Evolutionary conservation across 371 early-diverging fungal genomes (phyloP).

Genomic region (Mucor lusitanicus): DNA sequence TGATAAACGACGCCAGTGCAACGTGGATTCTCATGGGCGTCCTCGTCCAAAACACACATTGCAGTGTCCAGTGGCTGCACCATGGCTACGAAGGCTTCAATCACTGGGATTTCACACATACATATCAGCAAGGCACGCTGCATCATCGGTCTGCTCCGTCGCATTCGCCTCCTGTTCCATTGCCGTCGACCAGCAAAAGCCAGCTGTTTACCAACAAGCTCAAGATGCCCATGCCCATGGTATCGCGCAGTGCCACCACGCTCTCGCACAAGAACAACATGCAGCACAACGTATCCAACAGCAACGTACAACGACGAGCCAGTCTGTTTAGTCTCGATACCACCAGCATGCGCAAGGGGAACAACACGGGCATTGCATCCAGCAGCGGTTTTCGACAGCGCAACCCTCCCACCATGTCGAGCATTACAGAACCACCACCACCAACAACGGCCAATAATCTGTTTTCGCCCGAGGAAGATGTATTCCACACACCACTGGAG

Average conservation of each 20-base stretch:
- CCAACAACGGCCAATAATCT: background rate
- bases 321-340: conserved; percentile 51
- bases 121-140: background rate
- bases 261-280: conserved; percentile 20
- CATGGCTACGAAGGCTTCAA: conserved; percentile 54
- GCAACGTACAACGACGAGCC: conserved; percentile 33
- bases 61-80: conserved; percentile 41
- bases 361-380: conserved; percentile 59
- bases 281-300: background rate
- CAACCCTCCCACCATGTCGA: background rate
- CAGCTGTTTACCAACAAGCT: conserved; percentile 3
- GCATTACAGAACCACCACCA: background rate
- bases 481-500: conserved; percentile 9
- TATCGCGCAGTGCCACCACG: conserved; percentile 44
- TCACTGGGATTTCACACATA: conserved; percentile 19
- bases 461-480: conserved; percentile 10
- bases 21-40: conserved; percentile 22
- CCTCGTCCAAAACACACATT: conserved; percentile 10
- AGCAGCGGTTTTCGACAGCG: background rate
- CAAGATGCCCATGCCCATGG: conserved; percentile 21
- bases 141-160: background rate
- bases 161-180: conserved; percentile 18
- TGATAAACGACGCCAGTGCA: conserved; percentile 38
- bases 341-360: conserved; percentile 28
- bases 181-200: conserved; percentile 7